Evolutionary conservation across 257 asterid species (phyloP).

Genomic region (Solanum boliviense): DNA sequence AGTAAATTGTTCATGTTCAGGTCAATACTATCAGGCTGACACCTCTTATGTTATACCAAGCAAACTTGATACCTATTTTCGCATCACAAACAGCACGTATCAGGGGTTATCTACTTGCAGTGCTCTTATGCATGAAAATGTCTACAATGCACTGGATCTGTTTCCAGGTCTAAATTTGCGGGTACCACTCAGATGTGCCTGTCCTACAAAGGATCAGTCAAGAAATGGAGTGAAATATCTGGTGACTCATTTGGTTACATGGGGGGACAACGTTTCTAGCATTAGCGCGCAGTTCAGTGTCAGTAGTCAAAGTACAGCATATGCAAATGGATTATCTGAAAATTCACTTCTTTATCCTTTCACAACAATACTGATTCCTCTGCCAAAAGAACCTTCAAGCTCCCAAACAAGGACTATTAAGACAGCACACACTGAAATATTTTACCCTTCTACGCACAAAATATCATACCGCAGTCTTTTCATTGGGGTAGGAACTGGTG

Average conservation of each 20-base stretch:
- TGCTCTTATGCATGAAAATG: constrained; percentile 30
- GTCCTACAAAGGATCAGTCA: constrained; percentile 42
- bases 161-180: constrained; percentile 15
- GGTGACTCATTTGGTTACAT: constrained; percentile 34
- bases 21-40: constrained; percentile 48
- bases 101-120: constrained; percentile 54
- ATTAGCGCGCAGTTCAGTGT: constrained; percentile 33
- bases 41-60: constrained; percentile 23
- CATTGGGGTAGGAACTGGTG: constrained; percentile 39
- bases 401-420: constrained; percentile 11
- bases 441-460: constrained; percentile 2
- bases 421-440: not conserved
- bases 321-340: constrained; percentile 39
- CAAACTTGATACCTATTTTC: constrained; percentile 18
- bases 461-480: constrained; percentile 9
- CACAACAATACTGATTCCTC: constrained; percentile 56
- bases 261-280: constrained; percentile 16
- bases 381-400: constrained; percentile 22
- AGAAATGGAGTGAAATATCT: constrained; percentile 29
- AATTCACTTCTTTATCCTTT: constrained; percentile 29
- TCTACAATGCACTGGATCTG: constrained; percentile 10
- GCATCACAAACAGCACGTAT: constrained; percentile 30
- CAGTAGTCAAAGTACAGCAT: constrained; percentile 15
- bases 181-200: constrained; percentile 66
- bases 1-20: constrained; percentile 43